Evolutionary conservation across 1,284 basidiomycete genomes (phyloP).

Genomic region (Puccinia coronata): DNA sequence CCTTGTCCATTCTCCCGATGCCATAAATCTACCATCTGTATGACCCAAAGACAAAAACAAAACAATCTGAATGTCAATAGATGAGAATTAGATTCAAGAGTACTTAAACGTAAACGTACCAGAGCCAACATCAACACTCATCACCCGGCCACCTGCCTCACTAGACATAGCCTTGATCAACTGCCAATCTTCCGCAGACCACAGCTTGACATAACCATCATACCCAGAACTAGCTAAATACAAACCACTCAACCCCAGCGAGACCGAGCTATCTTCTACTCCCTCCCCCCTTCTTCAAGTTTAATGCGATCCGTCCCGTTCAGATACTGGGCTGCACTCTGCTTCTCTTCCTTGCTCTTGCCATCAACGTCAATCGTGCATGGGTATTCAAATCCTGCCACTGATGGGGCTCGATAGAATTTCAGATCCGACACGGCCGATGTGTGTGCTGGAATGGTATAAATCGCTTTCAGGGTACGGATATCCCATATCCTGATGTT

Average conservation of each 20-base stretch:
- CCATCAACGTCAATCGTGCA: slow-evolving; percentile 58
- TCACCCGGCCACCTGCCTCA: slow-evolving; percentile 87
- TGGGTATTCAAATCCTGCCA: slow-evolving; percentile 56
- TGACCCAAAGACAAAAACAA: not conserved
- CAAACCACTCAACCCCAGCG: slow-evolving; percentile 67
- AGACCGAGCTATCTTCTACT: slow-evolving; percentile 45
- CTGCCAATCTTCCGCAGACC: slow-evolving; percentile 99
- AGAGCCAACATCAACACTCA: slow-evolving; percentile 84
- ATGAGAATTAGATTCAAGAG: not conserved
- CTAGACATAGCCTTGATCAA: slow-evolving; percentile 81
- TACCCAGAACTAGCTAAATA: slow-evolving; percentile 93
- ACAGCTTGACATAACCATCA: slow-evolving; percentile 90
- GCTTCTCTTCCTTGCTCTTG: slow-evolving; percentile 44
- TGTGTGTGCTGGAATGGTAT: slow-evolving; percentile 93
- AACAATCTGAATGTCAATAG: not conserved
- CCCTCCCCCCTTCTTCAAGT: slow-evolving; percentile 47
- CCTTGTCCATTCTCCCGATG: slow-evolving; percentile 85
- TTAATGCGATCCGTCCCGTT: slow-evolving; percentile 35
- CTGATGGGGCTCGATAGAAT: slow-evolving; percentile 70
- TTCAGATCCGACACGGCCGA: slow-evolving; percentile 92
- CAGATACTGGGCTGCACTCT: slow-evolving; percentile 40
- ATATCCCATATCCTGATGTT: slow-evolving; percentile 99
- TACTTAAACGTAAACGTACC: too few relatives aligned
- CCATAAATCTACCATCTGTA: slow-evolving; percentile 77
- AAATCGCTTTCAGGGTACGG: slow-evolving; percentile 82